Evolutionary conservation across 1,284 basidiomycete species (phyloP), one percentile per base, ranked within the genome.

Genomic region (Ustanciosporium gigantosporum): DNA sequence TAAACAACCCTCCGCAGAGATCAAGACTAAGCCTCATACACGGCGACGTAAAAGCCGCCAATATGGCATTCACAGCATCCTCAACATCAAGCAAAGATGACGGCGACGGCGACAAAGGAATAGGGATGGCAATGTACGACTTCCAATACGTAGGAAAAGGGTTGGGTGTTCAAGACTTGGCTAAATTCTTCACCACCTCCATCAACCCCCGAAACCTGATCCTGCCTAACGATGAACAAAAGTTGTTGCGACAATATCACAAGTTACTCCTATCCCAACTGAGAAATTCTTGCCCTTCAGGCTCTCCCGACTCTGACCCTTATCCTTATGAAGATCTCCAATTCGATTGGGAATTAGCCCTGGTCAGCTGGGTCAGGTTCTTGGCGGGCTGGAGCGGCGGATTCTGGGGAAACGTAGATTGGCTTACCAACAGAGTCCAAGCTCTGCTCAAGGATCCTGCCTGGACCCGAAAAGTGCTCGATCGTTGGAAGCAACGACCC

Each of bases 91-190:
- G 59, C 41, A 67, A 67, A 41, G 67, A 70, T 24, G 67, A 67
- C 25, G 65, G 67, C 16, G 67, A 67, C 46, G 60, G 65, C 7
- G 67, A 65, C 5, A 17, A 46, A 4, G 56, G 65, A 0, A 31
- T 70, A 1, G 65, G 60, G n/a, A 57, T 67, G 43, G 60, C 60
- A 20, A 47, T 64, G 44, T 70, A 67, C 45, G 67, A 70, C 22
- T 70, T 70, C 25, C 67, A 70, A 19, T 70, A 67, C 46, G 60
- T 68, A 4, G 67, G 67, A 4, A 17, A 46, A 4, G 56, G 65
- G 0, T 31, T 70, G 1, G 65, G 60, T 15, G 60, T 64, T 0
- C 57, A 60, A 17, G 67, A 68, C 20, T 43, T 70, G 0, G 59
- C 48, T 46, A 67, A 70, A 40, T 65, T 67, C 24, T 36, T 70